phyloP scores from a whole-genome alignment of 148 eudicot genomes.

The Vaccinium darrowii region DNA sequence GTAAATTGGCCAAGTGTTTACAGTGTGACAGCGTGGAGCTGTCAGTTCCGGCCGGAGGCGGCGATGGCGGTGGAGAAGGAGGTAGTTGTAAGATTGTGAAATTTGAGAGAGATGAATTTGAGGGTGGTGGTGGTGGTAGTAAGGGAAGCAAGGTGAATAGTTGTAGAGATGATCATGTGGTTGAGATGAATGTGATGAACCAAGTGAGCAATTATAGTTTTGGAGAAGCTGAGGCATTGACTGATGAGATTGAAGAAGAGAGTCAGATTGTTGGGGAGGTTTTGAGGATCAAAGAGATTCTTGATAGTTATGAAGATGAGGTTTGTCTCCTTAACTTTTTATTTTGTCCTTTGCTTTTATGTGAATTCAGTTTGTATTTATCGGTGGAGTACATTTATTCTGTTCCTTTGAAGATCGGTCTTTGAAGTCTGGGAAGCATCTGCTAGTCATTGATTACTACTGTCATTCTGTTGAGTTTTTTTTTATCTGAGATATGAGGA shows the following conservation, averaged over 20 bases:
- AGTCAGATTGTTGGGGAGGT: constrained; percentile 57
- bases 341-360: not conserved
- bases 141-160: constrained; percentile 71
- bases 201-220: constrained; percentile 51
- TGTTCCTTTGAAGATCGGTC: not conserved
- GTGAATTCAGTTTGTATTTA: not conserved
- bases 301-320: constrained; percentile 65
- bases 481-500: not conserved
- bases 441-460: too few species aligned
- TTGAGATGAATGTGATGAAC: constrained; percentile 41
- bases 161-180: constrained; percentile 39
- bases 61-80: constrained; percentile 15
- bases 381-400: not conserved
- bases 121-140: constrained; percentile 46
- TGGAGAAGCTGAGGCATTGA: constrained; percentile 87
- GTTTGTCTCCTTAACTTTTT: constrained; percentile 26
- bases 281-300: constrained; percentile 71
- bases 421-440: not conserved
- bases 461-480: not conserved
- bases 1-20: constrained; percentile 50
- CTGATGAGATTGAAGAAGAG: constrained; percentile 76
- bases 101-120: constrained; percentile 25
- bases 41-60: constrained; percentile 28
- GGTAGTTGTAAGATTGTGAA: constrained; percentile 31
- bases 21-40: constrained; percentile 70